Evolutionary conservation across 192 early-diverging fungal species (phyloP).

Genomic region (Rhizophlyctis rosea): DNA sequence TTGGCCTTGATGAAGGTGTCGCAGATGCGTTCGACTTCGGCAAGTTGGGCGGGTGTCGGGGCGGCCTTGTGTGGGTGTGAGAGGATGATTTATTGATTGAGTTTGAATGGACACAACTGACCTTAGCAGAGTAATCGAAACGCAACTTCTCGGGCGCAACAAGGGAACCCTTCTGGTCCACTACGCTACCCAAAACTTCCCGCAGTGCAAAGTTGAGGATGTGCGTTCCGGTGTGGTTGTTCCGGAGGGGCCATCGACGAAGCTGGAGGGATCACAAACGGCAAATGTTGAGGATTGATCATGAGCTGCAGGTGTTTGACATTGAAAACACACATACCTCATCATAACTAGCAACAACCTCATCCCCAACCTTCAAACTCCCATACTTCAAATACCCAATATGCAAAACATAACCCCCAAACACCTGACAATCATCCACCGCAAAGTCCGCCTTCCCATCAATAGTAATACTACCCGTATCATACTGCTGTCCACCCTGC

Average conservation of each 20-base stretch:
- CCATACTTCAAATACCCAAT: constrained; percentile 93
- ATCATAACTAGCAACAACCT: constrained; percentile 80
- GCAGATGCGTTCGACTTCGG: constrained; percentile 72
- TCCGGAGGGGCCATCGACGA: constrained; percentile 83
- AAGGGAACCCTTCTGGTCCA: constrained; percentile 94
- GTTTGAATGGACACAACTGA: constrained; percentile 23
- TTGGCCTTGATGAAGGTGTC: constrained; percentile 74
- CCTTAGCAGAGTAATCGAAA: constrained; percentile 90
- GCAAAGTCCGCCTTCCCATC: constrained; percentile 84
- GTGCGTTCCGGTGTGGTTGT: constrained; percentile 97
- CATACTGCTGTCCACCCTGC: constrained; percentile 93
- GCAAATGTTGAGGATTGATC: too few species aligned
- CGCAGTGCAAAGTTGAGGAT: constrained; percentile 93
- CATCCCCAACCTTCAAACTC: constrained; percentile 60
- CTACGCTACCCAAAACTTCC: constrained; percentile 71
- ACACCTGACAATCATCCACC: constrained; percentile 90
- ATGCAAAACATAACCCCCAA: constrained; percentile 94
- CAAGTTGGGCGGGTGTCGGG: constrained; percentile 65
- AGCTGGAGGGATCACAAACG: constrained; percentile 32
- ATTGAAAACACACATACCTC: constrained; percentile 54
- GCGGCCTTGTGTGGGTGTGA: constrained; percentile 40
- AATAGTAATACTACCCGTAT: constrained; percentile 81
- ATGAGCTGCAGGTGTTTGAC: too few species aligned
- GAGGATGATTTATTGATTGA: constrained; percentile 26
- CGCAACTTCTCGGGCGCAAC: constrained; percentile 95